These are phyloP conservation scores for Eudorina sp. DNA, from an alignment of 139 green algal species.

Conservation along the genomic window DNA sequence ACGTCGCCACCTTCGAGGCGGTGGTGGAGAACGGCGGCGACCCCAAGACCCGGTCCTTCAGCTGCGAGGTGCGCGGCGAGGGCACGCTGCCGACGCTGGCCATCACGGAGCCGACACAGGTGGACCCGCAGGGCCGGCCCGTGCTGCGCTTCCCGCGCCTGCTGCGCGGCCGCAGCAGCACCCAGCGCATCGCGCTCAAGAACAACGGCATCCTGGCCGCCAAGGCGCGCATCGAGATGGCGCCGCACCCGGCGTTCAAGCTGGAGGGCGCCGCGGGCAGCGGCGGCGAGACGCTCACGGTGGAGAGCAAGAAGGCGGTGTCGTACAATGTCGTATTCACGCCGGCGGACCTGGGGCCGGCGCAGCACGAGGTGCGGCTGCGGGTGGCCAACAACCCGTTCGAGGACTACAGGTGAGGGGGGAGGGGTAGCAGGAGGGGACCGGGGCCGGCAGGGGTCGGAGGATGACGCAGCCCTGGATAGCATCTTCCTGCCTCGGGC, in stretches of 20 bases:
- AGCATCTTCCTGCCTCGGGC: too few species aligned
- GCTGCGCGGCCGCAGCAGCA: constrained; percentile 66
- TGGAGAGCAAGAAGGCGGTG: constrained; percentile 69
- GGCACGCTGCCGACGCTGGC: constrained; percentile 82
- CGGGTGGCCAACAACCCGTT: constrained; percentile 82
- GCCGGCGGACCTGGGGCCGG: constrained; percentile 52
- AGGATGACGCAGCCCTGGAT: too few species aligned
- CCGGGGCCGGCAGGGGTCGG: not conserved
- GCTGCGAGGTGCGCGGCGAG: constrained; percentile 81
- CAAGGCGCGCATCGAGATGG: constrained; percentile 69
- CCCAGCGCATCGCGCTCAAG: constrained; percentile 62
- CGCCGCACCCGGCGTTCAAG: constrained; percentile 66
- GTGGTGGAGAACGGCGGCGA: constrained; percentile 75
- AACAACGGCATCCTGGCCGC: constrained; percentile 85
- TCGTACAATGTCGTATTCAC: constrained; percentile 71
- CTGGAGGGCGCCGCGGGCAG: constrained; percentile 39
- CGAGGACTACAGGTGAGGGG: constrained; percentile 71
- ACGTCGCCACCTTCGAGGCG: constrained; percentile 77
- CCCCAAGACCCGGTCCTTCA: constrained; percentile 75
- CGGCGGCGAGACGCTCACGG: constrained; percentile 54
- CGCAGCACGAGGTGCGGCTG: constrained; percentile 60
- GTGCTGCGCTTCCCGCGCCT: constrained; percentile 75
- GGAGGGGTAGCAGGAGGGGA: not conserved
- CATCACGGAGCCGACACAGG: constrained; percentile 57
- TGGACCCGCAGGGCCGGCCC: constrained; percentile 62